These are phyloP conservation scores for Coriolopsis trogii DNA, from an alignment of 1,284 basidiomycete species.

Conservation along the genomic window DNA sequence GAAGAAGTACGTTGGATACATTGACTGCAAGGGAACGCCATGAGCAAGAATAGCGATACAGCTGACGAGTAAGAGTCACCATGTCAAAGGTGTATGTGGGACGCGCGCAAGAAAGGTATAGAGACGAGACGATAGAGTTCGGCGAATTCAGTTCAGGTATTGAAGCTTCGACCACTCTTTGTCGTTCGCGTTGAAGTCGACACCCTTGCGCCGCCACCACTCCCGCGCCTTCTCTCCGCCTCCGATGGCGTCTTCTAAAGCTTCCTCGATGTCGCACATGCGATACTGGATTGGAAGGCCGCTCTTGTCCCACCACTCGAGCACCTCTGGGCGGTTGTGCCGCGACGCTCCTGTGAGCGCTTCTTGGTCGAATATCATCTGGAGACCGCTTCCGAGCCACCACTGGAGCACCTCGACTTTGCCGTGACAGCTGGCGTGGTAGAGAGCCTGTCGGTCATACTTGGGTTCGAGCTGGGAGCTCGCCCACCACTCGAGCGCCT, in stretches of 20 bases:
- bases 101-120: too few relatives aligned
- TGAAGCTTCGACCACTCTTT: conserved; percentile 84
- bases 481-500: conserved; percentile 83
- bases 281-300: conserved; percentile 78
- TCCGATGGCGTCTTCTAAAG: conserved; percentile 80
- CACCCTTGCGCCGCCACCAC: conserved; percentile 79
- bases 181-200: conserved; percentile 79
- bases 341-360: conserved; percentile 76
- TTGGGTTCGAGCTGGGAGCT: conserved; percentile 73
- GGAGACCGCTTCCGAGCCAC: conserved; percentile 79
- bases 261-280: conserved; percentile 86
- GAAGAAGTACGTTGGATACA: too few relatives aligned
- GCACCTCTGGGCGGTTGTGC: conserved; percentile 77
- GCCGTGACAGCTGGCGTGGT: conserved; percentile 78
- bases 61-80: too few relatives aligned
- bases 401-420: conserved; percentile 80
- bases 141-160: conserved; percentile 59
- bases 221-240: conserved; percentile 68
- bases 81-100: too few relatives aligned
- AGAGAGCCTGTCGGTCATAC: conserved; percentile 74
- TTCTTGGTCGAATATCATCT: conserved; percentile 78
- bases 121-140: too few relatives aligned
- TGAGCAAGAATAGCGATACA: too few relatives aligned
- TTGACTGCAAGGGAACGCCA: too few relatives aligned
- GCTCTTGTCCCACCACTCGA: conserved; percentile 85